A percentile compares a stretch with the other conserved stretches of the same genome.
These are phyloP conservation scores for Saccharomycopsis hybrid DNA, from an alignment of 1,139 yeast species.

Conservation along the genomic window DNA sequence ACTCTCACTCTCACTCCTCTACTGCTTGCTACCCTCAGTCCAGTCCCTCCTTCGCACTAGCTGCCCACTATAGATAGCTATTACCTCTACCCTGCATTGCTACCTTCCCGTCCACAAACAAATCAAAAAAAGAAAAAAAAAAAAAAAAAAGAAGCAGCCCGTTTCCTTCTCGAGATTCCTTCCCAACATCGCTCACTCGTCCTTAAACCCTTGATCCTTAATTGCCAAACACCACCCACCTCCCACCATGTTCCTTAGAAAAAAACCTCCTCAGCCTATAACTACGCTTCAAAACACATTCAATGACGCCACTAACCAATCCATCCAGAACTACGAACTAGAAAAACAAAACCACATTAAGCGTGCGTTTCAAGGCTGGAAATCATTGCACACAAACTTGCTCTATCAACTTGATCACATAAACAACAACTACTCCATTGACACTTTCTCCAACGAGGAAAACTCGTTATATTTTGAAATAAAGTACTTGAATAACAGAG, in stretches of 20 bases:
- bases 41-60: too few relatives aligned
- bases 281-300: conserved; percentile 54
- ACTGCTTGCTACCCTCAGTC: too few relatives aligned
- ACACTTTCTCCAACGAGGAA: conserved; percentile 37
- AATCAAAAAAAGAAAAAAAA: too few relatives aligned
- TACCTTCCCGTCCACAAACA: too few relatives aligned
- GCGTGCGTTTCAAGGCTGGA: conserved; percentile 68
- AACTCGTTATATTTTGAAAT: conserved; percentile 39
- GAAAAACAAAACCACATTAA: conserved; percentile 48
- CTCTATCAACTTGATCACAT: conserved; percentile 50
- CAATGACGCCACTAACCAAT: conserved; percentile 51
- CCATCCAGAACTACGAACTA: conserved; percentile 48
- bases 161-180: background rate
- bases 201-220: background rate
- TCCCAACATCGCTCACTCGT: background rate
- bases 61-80: too few relatives aligned
- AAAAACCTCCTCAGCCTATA: conserved; percentile 50
- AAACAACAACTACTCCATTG: conserved; percentile 34
- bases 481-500: conserved; percentile 45
- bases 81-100: too few relatives aligned
- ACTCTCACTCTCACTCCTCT: too few relatives aligned
- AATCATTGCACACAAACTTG: conserved; percentile 54
- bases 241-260: conserved; percentile 37
- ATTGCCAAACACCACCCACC: background rate
- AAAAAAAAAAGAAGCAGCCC: background rate